A percentile compares a stretch with the other conserved stretches of the same genome.
Evolutionary conservation across 2,329 filamentous ascomycete species (phyloP).

Genomic region (Elsinoe perseae): DNA sequence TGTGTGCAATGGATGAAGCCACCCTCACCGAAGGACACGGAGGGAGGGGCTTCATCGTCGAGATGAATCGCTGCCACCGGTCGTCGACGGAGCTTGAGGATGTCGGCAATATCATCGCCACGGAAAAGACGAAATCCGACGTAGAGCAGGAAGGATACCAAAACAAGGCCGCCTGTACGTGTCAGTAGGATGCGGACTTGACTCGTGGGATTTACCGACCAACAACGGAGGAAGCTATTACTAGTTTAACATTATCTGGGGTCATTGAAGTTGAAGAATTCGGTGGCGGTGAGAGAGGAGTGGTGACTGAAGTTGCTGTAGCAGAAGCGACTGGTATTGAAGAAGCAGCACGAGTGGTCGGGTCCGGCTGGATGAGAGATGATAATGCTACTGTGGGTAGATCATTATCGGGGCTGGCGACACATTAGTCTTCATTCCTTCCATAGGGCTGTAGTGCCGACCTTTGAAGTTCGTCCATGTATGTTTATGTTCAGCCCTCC

Average conservation of each 20-base stretch:
- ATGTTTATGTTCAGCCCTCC: background rate
- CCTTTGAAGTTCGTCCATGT: background rate
- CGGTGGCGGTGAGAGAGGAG: background rate
- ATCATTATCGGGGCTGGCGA: background rate
- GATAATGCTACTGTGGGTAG: conserved; percentile 9
- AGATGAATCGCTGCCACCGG: conserved; percentile 4
- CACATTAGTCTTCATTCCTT: background rate
- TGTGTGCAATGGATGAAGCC: conserved; percentile 18
- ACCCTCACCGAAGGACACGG: background rate
- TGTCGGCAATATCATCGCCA: conserved; percentile 17
- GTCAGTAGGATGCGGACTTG: conserved; percentile 2
- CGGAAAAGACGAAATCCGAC: conserved; percentile 16
- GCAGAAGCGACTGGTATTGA: conserved; percentile 6
- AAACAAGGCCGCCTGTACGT: conserved; percentile 15
- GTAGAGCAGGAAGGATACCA: conserved; percentile 17
- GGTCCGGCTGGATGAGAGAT: background rate
- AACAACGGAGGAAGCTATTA: conserved; percentile 14
- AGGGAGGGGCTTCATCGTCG: conserved; percentile 6
- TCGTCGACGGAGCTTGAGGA: conserved; percentile 18
- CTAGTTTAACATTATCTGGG: background rate
- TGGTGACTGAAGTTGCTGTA: conserved; percentile 6
- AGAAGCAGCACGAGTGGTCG: background rate
- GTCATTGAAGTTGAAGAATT: conserved; percentile 15
- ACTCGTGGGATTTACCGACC: conserved; percentile 6
- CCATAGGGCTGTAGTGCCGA: background rate